phyloP scores from a whole-genome alignment of 106 monocot genomes.

The Phalaenopsis aphrodite region DNA sequence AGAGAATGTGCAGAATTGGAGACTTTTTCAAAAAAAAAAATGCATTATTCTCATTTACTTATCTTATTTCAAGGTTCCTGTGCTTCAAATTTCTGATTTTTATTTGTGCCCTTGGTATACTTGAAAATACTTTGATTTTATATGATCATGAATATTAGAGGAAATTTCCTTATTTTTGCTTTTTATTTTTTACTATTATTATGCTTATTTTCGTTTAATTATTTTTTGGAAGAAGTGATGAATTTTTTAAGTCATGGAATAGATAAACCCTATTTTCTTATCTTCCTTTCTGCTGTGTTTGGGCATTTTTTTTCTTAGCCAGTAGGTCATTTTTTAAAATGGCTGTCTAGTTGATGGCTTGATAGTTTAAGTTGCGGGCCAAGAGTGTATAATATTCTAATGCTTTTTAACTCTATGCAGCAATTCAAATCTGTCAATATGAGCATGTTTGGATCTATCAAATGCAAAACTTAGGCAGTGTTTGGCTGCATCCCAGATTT shows the following conservation, averaged over 20 bases:
- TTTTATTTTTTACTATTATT: neutral
- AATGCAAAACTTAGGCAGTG: neutral
- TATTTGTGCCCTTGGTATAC: neutral
- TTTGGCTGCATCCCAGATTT: too few relatives aligned
- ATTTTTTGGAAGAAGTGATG: neutral
- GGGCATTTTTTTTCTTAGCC: neutral
- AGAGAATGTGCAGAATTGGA: neutral
- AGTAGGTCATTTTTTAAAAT: neutral
- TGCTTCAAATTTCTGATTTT: neutral
- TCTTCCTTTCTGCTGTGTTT: neutral
- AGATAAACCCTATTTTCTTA: neutral
- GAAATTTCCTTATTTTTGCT: neutral
- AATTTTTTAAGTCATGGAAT: neutral
- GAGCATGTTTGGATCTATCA: neutral
- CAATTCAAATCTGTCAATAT: neutral
- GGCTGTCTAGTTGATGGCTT: neutral
- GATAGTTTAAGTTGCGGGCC: neutral
- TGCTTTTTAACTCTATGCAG: neutral
- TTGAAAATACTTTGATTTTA: conserved; percentile 2
- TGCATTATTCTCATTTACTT: neutral
- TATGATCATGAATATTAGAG: neutral
- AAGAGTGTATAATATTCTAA: neutral
- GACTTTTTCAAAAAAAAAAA: neutral
- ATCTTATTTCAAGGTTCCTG: neutral
- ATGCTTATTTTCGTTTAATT: neutral